These are phyloP conservation scores for Boletus rufocinnamomeus DNA, from an alignment of 768 basidiomycete genomes.

Conservation along the genomic window DNA sequence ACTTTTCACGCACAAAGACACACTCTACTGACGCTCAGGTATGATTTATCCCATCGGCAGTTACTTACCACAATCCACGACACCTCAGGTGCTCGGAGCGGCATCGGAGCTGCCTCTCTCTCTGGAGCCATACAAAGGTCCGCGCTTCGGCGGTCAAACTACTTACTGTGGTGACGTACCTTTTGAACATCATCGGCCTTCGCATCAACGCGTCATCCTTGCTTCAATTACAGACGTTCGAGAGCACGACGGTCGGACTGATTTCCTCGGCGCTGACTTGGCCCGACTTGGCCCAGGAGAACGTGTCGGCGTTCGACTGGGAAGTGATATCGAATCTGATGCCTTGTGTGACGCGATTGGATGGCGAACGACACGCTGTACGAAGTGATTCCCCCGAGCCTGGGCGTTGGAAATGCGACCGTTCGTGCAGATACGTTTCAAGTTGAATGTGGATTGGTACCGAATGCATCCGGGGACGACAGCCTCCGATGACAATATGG, in stretches of 20 bases:
- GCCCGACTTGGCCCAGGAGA: no score
- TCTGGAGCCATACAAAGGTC: background rate
- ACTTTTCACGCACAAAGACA: background rate
- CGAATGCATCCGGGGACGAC: background rate
- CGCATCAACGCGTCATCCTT: background rate
- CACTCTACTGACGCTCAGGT: background rate
- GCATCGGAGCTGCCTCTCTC: background rate
- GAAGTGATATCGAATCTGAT: no score
- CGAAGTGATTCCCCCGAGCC: background rate
- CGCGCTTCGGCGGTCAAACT: background rate
- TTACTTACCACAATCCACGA: background rate
- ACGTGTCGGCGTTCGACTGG: no score
- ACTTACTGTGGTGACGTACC: background rate
- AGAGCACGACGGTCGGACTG: background rate
- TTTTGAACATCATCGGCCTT: background rate
- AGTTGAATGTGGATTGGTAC: background rate
- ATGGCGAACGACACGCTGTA: background rate
- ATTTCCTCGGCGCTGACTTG: no score
- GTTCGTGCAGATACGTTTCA: background rate
- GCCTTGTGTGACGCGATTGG: no score
- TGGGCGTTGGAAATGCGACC: background rate
- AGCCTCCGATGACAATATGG: background rate
- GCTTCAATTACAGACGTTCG: background rate
- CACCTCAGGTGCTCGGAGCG: background rate
- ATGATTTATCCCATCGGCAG: background rate